Base-by-base conservation (phyloP, 169 alveolate genomes). In the Cryptosporidium sp. region DNA sequence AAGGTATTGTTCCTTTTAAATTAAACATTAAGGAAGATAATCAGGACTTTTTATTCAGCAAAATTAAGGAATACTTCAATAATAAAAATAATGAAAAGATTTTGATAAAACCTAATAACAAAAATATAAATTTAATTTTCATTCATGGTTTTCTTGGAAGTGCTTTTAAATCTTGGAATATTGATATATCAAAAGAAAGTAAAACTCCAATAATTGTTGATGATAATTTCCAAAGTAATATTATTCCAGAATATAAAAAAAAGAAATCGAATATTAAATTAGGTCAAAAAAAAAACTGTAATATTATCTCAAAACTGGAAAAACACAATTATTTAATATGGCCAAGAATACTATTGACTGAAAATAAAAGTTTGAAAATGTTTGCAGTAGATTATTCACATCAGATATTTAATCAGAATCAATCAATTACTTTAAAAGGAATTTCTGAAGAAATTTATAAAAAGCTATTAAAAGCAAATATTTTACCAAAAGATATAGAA, bases 141-240 rank as follows among this genome's bases (percentile, higher is more conserved):
- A 80, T 80, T 48, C 89, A 80, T 62, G 89, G 89, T 12, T 80
- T 80, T 62, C 41, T 62, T 3, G 89, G 89, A 80, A 80, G 89
- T 45, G 89, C 89, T 33, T 80, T 62, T 31, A 80, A 80, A 37
- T 80, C 89, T 2, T 80, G 89, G 89, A 80, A 80, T n/a, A 35
- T 80, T 43, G 75, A 80, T 37, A 39, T 59, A 6, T 61, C 75
- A 14, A 80, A 80, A 12, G 70, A 62, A n/a, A 21, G 41, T 16
- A 80, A 65, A 80, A 67, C 39, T 48, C 59, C 75, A 5, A 67
- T 39, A 37, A 80, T 62, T 59, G 3, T 67, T 37, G 73, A 62
- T 18, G 35, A 48, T 23, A 26, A 59, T n/a, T 31, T 51, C 23
- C 51, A 73, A 73, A 37, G 43, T 7, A 52, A 18, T n/a, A 43